Conservation (phyloP, 2,329 filamentous ascomycete species). For the Chaetomium strumarium region DNA sequence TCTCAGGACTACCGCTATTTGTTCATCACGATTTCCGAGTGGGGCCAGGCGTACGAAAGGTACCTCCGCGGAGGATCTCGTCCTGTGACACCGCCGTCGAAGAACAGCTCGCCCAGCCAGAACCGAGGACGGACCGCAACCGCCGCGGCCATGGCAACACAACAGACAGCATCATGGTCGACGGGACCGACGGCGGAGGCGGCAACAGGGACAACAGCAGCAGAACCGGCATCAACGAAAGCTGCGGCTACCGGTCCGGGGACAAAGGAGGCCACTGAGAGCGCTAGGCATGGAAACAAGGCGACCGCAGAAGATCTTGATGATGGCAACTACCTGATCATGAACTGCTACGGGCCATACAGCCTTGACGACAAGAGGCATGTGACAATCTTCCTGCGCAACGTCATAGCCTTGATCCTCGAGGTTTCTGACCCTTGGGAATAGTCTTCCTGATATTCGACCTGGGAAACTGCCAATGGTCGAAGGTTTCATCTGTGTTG, state of each 20-base stretch:
- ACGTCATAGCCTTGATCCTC: background rate
- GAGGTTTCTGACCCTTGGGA: background rate
- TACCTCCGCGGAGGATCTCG: background rate
- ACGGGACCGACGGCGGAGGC: too few relatives aligned
- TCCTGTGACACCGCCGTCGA: background rate
- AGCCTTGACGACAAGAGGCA: background rate
- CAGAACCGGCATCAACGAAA: background rate
- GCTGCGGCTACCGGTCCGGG: background rate
- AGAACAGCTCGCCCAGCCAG: background rate
- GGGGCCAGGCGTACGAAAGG: background rate
- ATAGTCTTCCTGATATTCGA: too few relatives aligned
- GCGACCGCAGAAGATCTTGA: background rate
- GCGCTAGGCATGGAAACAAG: background rate
- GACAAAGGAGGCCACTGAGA: background rate
- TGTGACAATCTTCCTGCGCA: background rate
- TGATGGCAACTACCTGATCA: background rate
- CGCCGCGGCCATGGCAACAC: too few relatives aligned
- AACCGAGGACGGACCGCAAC: background rate
- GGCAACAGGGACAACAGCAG: background rate
- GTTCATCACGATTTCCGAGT: background rate
- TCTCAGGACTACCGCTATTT: constrained; percentile 1
- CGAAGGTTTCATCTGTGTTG: too few relatives aligned
- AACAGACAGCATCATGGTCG: too few relatives aligned
- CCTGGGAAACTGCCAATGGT: too few relatives aligned
- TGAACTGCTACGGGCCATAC: background rate